These are phyloP conservation scores for Paramecium tetraurelia DNA, from an alignment of 73 alveolate genomes.

Conservation along the genomic window DNA sequence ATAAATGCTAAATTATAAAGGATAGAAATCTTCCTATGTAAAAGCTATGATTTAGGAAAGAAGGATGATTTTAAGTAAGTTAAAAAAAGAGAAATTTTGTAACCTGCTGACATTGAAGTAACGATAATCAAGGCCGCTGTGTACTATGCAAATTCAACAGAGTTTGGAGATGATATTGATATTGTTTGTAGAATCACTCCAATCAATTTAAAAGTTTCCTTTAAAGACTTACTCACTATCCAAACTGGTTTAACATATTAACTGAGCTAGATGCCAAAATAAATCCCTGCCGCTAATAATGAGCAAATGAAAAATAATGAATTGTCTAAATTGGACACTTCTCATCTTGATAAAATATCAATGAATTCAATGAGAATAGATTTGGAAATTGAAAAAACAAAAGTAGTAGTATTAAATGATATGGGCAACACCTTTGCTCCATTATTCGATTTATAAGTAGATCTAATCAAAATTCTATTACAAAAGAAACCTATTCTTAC, in stretches of 20 bases:
- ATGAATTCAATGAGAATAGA: not conserved
- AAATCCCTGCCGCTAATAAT: not conserved
- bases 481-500: not conserved
- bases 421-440: constrained; percentile 39
- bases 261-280: not conserved
- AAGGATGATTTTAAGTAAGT: constrained; percentile 46
- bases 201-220: not conserved
- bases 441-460: constrained; percentile 35
- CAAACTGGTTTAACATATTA: not conserved
- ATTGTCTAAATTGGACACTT: not conserved
- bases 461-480: not conserved
- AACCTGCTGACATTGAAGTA: not conserved
- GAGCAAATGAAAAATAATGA: not conserved
- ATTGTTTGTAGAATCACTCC: not conserved
- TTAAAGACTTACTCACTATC: not conserved
- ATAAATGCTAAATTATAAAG: constrained; percentile 12
- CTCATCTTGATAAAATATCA: not conserved
- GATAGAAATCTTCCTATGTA: constrained; percentile 43
- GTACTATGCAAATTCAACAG: not conserved
- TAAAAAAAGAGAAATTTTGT: constrained; percentile 8
- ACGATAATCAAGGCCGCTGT: not conserved
- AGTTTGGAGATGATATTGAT: not conserved
- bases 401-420: constrained; percentile 44
- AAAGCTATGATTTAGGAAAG: constrained; percentile 4
- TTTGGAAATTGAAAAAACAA: not conserved